These are phyloP conservation scores for Coemansia sp. DNA, from an alignment of 192 early-diverging fungal species.

Conservation along the genomic window DNA sequence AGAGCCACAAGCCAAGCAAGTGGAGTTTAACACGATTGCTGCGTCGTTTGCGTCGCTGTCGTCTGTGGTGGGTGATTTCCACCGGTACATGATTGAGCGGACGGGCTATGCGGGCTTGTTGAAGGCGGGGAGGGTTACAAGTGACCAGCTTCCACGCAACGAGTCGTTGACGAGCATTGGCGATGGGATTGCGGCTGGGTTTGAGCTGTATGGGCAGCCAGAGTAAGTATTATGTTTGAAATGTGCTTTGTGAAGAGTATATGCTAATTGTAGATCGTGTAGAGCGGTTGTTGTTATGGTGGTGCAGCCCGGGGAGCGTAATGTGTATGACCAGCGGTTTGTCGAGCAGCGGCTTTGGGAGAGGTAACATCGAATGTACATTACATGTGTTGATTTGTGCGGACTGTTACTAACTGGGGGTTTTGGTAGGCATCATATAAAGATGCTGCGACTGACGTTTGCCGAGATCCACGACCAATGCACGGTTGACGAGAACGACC, in stretches of 20 bases:
- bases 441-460: constrained; percentile 38
- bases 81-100: constrained; percentile 56
- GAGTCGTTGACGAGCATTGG: constrained; percentile 69
- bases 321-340: constrained; percentile 87
- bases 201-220: constrained; percentile 41
- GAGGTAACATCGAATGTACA: constrained; percentile 22
- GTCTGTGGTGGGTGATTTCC: constrained; percentile 69
- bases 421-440: constrained; percentile 28
- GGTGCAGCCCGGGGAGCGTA: constrained; percentile 89
- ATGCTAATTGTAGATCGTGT: not conserved
- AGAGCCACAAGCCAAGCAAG: constrained; percentile 67
- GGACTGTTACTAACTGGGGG: not conserved
- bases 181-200: constrained; percentile 71
- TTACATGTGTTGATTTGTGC: too few relatives aligned
- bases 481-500: constrained; percentile 57
- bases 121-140: constrained; percentile 7
- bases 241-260: not conserved
- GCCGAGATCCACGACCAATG: constrained; percentile 68
- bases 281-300: constrained; percentile 83
- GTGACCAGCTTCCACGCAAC: constrained; percentile 62
- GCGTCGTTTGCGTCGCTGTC: constrained; percentile 87
- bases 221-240: constrained; percentile 10
- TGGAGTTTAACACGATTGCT: constrained; percentile 96
- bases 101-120: constrained; percentile 36
- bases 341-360: constrained; percentile 45